Evolutionary conservation across 2,329 filamentous ascomycete genomes (phyloP).

Genomic region (Colletotrichum graminicola): DNA sequence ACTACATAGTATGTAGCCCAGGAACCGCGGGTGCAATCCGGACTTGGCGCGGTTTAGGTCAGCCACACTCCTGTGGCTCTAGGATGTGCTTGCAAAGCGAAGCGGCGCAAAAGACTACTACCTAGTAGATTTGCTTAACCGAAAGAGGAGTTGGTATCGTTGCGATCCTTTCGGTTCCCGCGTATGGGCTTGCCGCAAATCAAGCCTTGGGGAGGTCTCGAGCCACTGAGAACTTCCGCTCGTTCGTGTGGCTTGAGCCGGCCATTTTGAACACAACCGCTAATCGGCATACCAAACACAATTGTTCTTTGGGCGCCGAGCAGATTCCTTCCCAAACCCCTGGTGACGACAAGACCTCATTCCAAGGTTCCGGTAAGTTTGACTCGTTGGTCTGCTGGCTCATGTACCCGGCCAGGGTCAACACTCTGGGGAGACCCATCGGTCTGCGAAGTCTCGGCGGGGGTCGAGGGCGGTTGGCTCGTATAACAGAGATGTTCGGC

Average conservation of each 20-base stretch:
- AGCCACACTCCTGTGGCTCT: slow-evolving; percentile 2
- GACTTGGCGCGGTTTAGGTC: slow-evolving; percentile 23
- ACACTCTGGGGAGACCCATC: neutral
- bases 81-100: slow-evolving; percentile 15
- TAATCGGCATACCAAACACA: slow-evolving; percentile 18
- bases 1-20: no score
- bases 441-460: neutral
- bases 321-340: slow-evolving; percentile 12
- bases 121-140: slow-evolving; percentile 9
- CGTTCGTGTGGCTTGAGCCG: slow-evolving; percentile 18
- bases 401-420: neutral
- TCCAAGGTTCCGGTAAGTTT: slow-evolving; percentile 25
- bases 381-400: slow-evolving; percentile 4
- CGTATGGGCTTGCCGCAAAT: slow-evolving; percentile 25
- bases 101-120: neutral
- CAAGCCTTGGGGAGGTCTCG: slow-evolving; percentile 25
- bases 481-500: neutral
- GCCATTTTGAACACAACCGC: slow-evolving; percentile 5
- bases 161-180: slow-evolving; percentile 19
- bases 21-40: slow-evolving; percentile 27
- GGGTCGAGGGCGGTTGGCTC: neutral
- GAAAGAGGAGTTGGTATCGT: slow-evolving; percentile 7
- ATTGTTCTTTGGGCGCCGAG: slow-evolving; percentile 25
- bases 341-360: slow-evolving; percentile 10
- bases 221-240: slow-evolving; percentile 28